Evolutionary conservation across 495 filamentous ascomycete species (phyloP), one percentile per base, ranked within the genome.

Genomic region (Tuber melanosporum): DNA sequence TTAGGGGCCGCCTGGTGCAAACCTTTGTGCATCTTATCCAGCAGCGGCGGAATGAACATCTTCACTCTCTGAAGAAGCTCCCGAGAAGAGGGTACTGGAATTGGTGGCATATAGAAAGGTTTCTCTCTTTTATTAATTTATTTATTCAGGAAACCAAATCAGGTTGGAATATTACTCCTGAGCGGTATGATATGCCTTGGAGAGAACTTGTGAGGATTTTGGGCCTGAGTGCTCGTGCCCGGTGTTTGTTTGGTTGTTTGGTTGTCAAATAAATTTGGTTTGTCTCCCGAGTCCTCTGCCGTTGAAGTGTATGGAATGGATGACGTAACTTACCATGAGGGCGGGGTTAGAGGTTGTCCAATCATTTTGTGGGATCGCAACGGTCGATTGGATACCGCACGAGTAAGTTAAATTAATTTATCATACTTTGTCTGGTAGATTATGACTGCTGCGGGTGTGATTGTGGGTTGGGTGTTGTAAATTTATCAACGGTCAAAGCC

Each of bases 1-100:
- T 49, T 36, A 47, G 22, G 22, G 71, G 39, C 49, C 32, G 19
- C 10, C 57, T 6, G 47, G 57, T 77, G 76, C 75, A 72, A 82
- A 94, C 95, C 95, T 91, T 99, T 99, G 84, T 99, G 95, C 83
- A 99, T 98, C 78, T 89, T 94, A 83, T 95, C 94, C 17, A 98
- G 89, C 91, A 99, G 92, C 14, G 95, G 95, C 66, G 95, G 95
- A 71, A 99, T 89, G 84, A 99, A 92, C 84, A 92, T 93, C 87
- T 92, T 91, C 83, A 95, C 94, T 84, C 92, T 94, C 72, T 86
- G 83, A 39, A 99, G 87, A 45, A 97, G 86, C 75, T 92, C 91
- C 84, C 91, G 85, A 43, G 88, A 86, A 3, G 85, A 79, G 52
- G 85, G 78, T 36, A 86, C 85, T 85, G 88, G 88, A 22, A 84